Base-by-base conservation (phyloP, 306 rosid genomes). In the Malus orientalis region DNA sequence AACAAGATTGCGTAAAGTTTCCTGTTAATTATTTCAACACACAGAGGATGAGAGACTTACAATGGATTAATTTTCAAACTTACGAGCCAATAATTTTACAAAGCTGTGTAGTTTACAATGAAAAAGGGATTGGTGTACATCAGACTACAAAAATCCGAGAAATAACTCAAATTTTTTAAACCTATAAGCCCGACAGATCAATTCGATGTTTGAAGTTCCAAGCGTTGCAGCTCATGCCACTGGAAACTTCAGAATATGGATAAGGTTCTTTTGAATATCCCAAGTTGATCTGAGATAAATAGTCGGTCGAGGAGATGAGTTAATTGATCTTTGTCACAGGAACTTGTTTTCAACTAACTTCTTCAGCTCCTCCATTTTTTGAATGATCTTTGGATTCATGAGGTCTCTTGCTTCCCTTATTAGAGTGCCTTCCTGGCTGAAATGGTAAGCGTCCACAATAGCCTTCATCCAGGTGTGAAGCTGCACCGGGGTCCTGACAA, bases 331-430 rank as follows among this genome's bases (percentile, higher is more conserved):
- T 49, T 49, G 55, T 49, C 57, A 95, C 99, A 95, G 78, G 87
- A 92, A 95, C 55, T 95, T 90, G 57, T 66, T 81, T 79, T 92
- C 92, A 20, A 95, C 74, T 44, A 89, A 67, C 80, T 75, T 85
- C 81, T 81, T 87, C 78, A 95, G 81, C 59, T 80, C 89, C 92
- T 89, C 96, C 61, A 92, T 76, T 81, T 95, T 92, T 76, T 80
- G 79, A 67, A 95, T 79, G 74, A 92, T 84, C 84, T 83, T 82
- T n/a, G 99, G 97, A 77, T 82, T 90, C 97, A 95, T 71, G 76
- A 95, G 78, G 87, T 95, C 97, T 81, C 93, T 88, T 25, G 99
- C 99, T 82, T 90, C 96, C 78, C 88, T 85, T n/a, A 92, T 76
- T 70, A 89, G 91, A 33, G 93, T 90, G 74, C 97, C 93, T 87